These are phyloP conservation scores for Pseudozyma sp. DNA, from an alignment of 1,284 basidiomycete genomes.

Conservation along the genomic window DNA sequence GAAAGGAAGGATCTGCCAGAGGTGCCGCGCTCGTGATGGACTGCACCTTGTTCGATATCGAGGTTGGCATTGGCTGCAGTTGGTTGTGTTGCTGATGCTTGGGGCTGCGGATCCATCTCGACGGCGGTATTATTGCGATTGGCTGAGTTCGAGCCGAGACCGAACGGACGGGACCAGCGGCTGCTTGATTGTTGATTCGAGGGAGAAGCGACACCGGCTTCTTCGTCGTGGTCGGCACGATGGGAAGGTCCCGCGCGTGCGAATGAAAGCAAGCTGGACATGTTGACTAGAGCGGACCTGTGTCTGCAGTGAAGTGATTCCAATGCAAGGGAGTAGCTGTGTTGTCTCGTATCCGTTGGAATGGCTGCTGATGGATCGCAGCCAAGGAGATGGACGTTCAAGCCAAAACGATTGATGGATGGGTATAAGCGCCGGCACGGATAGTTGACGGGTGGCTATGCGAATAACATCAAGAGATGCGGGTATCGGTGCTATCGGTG, in stretches of 20 bases:
- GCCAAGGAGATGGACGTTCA: too few species aligned
- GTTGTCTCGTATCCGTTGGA: background rate
- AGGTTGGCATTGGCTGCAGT: slow-evolving; percentile 8
- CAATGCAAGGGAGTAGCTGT: background rate
- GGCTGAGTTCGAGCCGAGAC: slow-evolving; percentile 7
- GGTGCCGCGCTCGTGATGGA: slow-evolving; percentile 33
- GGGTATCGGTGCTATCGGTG: too few species aligned
- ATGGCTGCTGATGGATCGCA: too few species aligned
- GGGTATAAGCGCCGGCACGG: too few species aligned
- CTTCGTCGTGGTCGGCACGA: slow-evolving; percentile 23
- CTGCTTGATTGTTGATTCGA: slow-evolving; percentile 6
- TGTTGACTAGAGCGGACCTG: slow-evolving; percentile 2
- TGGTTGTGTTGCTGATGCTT: background rate
- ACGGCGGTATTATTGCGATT: slow-evolving; percentile 12
- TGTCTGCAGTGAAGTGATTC: background rate
- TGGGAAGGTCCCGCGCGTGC: slow-evolving; percentile 23
- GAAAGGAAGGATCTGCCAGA: slow-evolving; percentile 50
- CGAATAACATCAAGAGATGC: too few species aligned
- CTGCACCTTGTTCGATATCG: slow-evolving; percentile 28
- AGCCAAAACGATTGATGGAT: too few species aligned
- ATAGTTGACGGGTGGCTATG: too few species aligned
- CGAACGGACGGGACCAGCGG: slow-evolving; percentile 31
- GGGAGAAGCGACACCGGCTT: slow-evolving; percentile 17
- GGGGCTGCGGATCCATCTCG: slow-evolving; percentile 27
- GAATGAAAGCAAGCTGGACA: slow-evolving; percentile 38